These are phyloP conservation scores for Wickerhamomyces chambardii DNA, from an alignment of 805 yeast species.

Conservation along the genomic window DNA sequence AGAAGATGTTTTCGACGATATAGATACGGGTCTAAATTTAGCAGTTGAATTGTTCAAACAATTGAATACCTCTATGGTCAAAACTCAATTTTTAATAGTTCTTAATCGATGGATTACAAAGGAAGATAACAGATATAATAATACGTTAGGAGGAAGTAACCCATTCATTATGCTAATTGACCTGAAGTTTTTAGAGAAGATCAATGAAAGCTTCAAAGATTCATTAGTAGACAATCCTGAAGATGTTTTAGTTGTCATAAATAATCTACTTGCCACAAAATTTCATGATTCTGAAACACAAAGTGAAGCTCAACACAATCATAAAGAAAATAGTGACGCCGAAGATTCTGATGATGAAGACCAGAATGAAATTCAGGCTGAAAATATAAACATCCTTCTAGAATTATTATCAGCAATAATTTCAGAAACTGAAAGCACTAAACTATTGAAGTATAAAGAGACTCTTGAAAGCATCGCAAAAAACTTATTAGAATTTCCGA, in stretches of 20 bases:
- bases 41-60: conserved; percentile 36
- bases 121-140: conserved; percentile 3
- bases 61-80: conserved; percentile 37
- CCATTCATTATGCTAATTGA: conserved; percentile 52
- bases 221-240: conserved; percentile 33
- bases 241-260: conserved; percentile 44
- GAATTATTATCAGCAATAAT: conserved; percentile 28
- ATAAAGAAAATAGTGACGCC: neutral
- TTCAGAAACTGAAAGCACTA: conserved; percentile 16
- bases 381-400: conserved; percentile 24
- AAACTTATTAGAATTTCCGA: conserved; percentile 7
- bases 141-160: conserved; percentile 20
- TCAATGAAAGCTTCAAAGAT: conserved; percentile 51
- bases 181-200: conserved; percentile 52
- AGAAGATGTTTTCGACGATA: conserved; percentile 28
- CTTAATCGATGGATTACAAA: conserved; percentile 53
- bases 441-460: conserved; percentile 10
- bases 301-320: conserved; percentile 1
- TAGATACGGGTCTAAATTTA: conserved; percentile 34
- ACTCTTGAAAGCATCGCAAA: conserved; percentile 21
- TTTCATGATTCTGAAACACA: conserved; percentile 2
- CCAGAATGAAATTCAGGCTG: conserved; percentile 34
- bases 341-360: conserved; percentile 19
- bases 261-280: conserved; percentile 25
- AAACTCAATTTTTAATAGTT: conserved; percentile 36